These are phyloP conservation scores for Sphaerulina populicola DNA, from an alignment of 2,329 filamentous ascomycete species.

Conservation along the genomic window DNA sequence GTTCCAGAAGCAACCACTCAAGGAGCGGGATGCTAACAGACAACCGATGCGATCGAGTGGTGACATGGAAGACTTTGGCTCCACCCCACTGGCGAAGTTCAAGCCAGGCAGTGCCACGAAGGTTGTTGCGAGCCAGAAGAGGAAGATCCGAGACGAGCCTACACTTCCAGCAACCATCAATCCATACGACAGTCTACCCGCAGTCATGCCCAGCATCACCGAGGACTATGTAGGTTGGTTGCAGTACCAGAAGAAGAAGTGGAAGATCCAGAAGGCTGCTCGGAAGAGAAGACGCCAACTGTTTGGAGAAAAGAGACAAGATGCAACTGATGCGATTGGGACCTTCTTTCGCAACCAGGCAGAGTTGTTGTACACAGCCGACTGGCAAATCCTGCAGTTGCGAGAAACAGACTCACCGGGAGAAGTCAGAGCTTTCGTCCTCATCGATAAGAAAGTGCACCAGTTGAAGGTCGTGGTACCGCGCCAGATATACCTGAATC, in stretches of 20 bases:
- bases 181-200: conserved; percentile 73
- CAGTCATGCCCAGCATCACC: conserved; percentile 72
- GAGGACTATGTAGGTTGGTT: conserved; percentile 84
- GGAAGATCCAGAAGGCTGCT: conserved; percentile 94
- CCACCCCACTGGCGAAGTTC: conserved; percentile 29
- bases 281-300: conserved; percentile 76
- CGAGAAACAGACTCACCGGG: conserved; percentile 75
- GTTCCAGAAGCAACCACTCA: conserved; percentile 65
- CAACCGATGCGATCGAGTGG: conserved; percentile 48
- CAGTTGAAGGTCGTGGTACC: conserved; percentile 80
- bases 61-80: conserved; percentile 46
- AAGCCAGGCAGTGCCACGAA: conserved; percentile 41
- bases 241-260: conserved; percentile 94
- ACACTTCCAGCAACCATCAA: conserved; percentile 53
- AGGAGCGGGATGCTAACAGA: conserved; percentile 60
- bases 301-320: conserved; percentile 72
- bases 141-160: conserved; percentile 41
- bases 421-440: conserved; percentile 75
- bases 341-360: conserved; percentile 84
- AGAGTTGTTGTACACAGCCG: conserved; percentile 78
- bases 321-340: conserved; percentile 54
- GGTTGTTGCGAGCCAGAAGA: conserved; percentile 37
- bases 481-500: conserved; percentile 80
- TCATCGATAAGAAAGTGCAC: conserved; percentile 91
- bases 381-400: conserved; percentile 90